Percentiles rank a stretch among this genome's conserved stretches.
Evolutionary conservation across 2,329 filamentous ascomycete genomes (phyloP).

Genomic region (Penicillium crustosum): DNA sequence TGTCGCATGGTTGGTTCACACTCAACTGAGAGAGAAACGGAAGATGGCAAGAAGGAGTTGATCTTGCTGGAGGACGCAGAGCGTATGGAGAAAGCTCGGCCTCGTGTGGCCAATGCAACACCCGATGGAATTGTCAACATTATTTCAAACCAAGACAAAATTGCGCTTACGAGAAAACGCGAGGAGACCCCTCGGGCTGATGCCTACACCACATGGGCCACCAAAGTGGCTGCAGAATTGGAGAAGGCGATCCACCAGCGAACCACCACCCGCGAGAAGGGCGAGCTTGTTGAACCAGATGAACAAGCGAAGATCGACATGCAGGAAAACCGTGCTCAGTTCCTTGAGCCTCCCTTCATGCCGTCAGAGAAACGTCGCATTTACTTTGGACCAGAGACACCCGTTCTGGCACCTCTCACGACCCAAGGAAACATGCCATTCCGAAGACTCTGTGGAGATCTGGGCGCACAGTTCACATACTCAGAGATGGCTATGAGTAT

Average conservation of each 20-base stretch:
- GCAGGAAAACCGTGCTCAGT: slow-evolving; percentile 74
- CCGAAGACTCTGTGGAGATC: slow-evolving; percentile 80
- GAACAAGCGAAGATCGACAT: slow-evolving; percentile 8
- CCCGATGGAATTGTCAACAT: slow-evolving; percentile 72
- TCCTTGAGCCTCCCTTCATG: slow-evolving; percentile 80
- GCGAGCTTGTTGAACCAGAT: slow-evolving; percentile 2
- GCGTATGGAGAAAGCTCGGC: slow-evolving; percentile 44
- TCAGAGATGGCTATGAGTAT: slow-evolving; percentile 97
- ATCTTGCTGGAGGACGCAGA: slow-evolving; percentile 63
- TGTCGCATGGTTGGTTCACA: slow-evolving; percentile 89
- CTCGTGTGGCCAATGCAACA: slow-evolving; percentile 31
- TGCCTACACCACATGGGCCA: slow-evolving; percentile 73
- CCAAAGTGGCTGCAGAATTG: slow-evolving; percentile 57
- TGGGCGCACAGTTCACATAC: slow-evolving; percentile 91
- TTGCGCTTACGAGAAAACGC: slow-evolving; percentile 71
- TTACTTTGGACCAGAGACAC: slow-evolving; percentile 93
- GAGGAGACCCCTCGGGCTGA: slow-evolving; percentile 71
- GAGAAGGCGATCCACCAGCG: slow-evolving; percentile 53
- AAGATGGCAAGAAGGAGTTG: slow-evolving; percentile 81
- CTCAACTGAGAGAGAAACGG: slow-evolving; percentile 72
- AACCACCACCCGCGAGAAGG: slow-evolving; percentile 23
- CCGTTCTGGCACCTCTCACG: slow-evolving; percentile 87
- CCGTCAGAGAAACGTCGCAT: slow-evolving; percentile 90
- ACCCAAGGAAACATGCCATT: slow-evolving; percentile 97
- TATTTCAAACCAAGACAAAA: slow-evolving; percentile 68